Percentiles rank a stretch among this genome's conserved stretches.
Evolutionary conservation across 1,139 yeast genomes (phyloP).

Genomic region (Nakaseomyces kungkrabaensis): DNA sequence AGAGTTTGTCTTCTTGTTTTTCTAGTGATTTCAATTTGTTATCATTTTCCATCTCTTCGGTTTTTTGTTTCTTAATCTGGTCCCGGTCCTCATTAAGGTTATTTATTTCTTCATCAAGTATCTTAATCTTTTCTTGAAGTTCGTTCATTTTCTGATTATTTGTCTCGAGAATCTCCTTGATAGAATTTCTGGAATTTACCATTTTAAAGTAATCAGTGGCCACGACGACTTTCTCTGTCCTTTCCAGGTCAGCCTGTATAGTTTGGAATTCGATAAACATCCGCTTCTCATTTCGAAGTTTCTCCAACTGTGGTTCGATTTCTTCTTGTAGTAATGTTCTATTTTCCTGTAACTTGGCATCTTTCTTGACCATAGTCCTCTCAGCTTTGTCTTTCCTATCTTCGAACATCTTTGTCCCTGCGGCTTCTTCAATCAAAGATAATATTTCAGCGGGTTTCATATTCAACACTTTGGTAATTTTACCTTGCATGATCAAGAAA

Average conservation of each 20-base stretch:
- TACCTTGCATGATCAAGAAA: constrained; percentile 96
- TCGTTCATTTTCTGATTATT: constrained; percentile 28
- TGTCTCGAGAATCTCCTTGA: constrained; percentile 31
- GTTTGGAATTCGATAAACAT: constrained; percentile 79
- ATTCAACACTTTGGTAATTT: constrained; percentile 90
- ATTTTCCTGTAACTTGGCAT: constrained; percentile 71
- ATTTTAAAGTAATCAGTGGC: constrained; percentile 60
- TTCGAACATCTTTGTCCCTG: constrained; percentile 94
- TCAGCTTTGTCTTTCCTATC: constrained; percentile 88
- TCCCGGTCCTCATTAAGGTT: constrained; percentile 55
- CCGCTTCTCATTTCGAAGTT: constrained; percentile 71
- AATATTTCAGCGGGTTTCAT: constrained; percentile 90
- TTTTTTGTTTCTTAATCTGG: constrained; percentile 44
- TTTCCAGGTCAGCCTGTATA: constrained; percentile 71
- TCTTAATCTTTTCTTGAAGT: constrained; percentile 34
- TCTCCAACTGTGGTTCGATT: constrained; percentile 85
- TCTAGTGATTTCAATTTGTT: constrained; percentile 57
- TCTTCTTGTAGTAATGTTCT: constrained; percentile 67
- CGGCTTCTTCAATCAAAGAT: constrained; percentile 92
- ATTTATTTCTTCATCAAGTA: constrained; percentile 44
- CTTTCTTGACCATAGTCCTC: constrained; percentile 85
- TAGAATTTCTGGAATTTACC: constrained; percentile 35
- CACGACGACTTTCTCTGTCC: constrained; percentile 58
- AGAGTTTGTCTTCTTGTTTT: constrained; percentile 42
- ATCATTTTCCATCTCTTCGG: constrained; percentile 53